Evolutionary conservation across 2,329 filamentous ascomycete genomes (phyloP), one percentile per base, ranked within the genome.

Genomic region (Epichloe gansuensis): DNA sequence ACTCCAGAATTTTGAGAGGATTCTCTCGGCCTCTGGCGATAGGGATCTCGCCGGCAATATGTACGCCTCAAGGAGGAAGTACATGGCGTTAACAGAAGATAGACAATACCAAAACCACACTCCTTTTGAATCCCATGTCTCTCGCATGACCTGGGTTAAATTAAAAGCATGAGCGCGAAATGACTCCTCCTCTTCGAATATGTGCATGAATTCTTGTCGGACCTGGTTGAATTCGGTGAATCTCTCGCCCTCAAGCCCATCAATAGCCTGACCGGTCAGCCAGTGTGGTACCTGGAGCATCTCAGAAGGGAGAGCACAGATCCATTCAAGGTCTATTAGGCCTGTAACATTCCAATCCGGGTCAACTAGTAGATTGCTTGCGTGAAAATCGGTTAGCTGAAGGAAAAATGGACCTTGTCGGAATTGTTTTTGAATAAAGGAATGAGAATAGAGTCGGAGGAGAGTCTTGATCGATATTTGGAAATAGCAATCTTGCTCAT

Each of bases 331-430:
- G 23, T 25, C 23, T 3, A 25, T 25, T 4, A 25, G 5, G 23
- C 23, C 23, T 25, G 23, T 25, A 25, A 25, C 23, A 4, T 25
- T 25, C 23, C 23, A 25, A 25, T 25, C 23, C 23, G 4, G 23
- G 23, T 25, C 23, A 25, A 25, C 23, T 25, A 25, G 23, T 25
- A 25, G 3, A 50, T 68, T 69, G 43, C 64, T 64, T 12, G 49
- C 47, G 54, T 67, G 59, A 9, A 68, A 53, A 51, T 69, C 63
- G 17, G 63, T 64, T 41, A 68, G 50, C 25, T 59, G 55, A 12
- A 66, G 56, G 51, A 57, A 27, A 49, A 61, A 67, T 8, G 60
- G 62, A 2, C 63, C 62, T 39, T 63, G 44, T 6, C 57, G 55
- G 12, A 41, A 39, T 15, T 56, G 23, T 4, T 25, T 25, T 25